These are phyloP conservation scores for Cydonia oblonga DNA, from an alignment of 331 rosid species.

Conservation along the genomic window DNA sequence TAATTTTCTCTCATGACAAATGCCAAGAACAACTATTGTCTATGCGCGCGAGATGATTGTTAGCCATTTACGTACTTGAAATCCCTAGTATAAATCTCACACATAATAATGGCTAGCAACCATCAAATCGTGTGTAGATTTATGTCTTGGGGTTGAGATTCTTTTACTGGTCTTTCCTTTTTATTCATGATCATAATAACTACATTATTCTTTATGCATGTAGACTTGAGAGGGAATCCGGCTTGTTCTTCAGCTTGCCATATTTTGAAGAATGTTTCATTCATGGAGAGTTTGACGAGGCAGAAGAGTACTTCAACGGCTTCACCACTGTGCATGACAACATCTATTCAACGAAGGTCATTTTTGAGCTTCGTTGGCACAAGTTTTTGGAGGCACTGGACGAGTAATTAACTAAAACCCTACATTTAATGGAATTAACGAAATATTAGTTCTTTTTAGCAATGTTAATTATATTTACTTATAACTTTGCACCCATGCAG, in stretches of 20 bases:
- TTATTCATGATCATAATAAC: background rate
- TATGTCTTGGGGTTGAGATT: background rate
- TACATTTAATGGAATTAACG: background rate
- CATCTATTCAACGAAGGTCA: background rate
- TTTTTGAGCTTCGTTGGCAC: slow-evolving; percentile 10
- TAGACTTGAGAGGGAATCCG: slow-evolving; percentile 20
- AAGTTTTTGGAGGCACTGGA: slow-evolving; percentile 10
- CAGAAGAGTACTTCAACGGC: slow-evolving; percentile 5
- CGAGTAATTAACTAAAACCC: background rate
- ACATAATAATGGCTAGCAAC: background rate
- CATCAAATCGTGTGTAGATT: background rate
- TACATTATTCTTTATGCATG: background rate
- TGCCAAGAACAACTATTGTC: background rate
- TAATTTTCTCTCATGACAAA: background rate
- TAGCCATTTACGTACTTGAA: background rate
- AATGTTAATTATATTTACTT: background rate
- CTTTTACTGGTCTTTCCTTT: background rate
- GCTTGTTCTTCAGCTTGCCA: slow-evolving; percentile 3
- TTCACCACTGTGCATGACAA: slow-evolving; percentile 18
- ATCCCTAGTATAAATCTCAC: background rate
- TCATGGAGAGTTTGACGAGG: slow-evolving; percentile 9
- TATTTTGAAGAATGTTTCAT: slow-evolving; percentile 6
- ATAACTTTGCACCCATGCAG: background rate
- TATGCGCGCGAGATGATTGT: background rate
- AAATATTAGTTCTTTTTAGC: background rate